Conservation (phyloP, 2,329 filamentous ascomycete genomes). For the Leptodontidium sp. region DNA sequence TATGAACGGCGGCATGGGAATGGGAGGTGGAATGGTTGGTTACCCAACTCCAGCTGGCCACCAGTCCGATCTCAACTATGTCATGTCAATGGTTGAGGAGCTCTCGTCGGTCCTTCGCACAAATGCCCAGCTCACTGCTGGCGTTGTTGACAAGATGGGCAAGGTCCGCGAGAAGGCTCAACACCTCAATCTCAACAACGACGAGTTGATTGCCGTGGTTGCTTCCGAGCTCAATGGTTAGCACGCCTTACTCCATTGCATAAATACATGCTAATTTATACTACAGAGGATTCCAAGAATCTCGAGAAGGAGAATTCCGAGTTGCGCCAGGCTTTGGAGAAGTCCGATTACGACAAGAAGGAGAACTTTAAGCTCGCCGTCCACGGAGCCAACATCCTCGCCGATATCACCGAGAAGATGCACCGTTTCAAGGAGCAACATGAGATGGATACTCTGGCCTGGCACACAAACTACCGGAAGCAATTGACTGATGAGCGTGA, state of each 20-base stretch:
- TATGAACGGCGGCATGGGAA: conserved; percentile 48
- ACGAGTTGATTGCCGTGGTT: conserved; percentile 64
- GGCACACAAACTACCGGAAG: conserved; percentile 71
- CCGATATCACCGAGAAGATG: conserved; percentile 67
- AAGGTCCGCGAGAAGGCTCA: conserved; percentile 65
- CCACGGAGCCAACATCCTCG: conserved; percentile 63
- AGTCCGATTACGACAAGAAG: conserved; percentile 66
- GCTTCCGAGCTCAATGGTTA: conserved; percentile 65
- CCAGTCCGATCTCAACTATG: conserved; percentile 73
- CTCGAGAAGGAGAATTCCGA: conserved; percentile 68
- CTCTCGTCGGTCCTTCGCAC: conserved; percentile 52
- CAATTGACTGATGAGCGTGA: conserved; percentile 71
- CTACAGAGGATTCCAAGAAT: conserved; percentile 64
- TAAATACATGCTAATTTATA: conserved; percentile 26
- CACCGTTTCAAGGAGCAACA: conserved; percentile 72
- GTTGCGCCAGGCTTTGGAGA: conserved; percentile 68
- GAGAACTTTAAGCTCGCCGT: conserved; percentile 65
- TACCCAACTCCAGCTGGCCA: conserved; percentile 70
- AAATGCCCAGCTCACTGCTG: conserved; percentile 66
- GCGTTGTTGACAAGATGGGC: conserved; percentile 70
- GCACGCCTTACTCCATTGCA: conserved; percentile 29
- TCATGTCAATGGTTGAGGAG: conserved; percentile 73
- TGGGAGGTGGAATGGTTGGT: conserved; percentile 50
- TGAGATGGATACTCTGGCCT: conserved; percentile 66
- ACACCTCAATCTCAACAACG: conserved; percentile 61